These are phyloP conservation scores for Chaetomium olivaceum DNA, from an alignment of 2,329 filamentous ascomycete species.

Conservation along the genomic window DNA sequence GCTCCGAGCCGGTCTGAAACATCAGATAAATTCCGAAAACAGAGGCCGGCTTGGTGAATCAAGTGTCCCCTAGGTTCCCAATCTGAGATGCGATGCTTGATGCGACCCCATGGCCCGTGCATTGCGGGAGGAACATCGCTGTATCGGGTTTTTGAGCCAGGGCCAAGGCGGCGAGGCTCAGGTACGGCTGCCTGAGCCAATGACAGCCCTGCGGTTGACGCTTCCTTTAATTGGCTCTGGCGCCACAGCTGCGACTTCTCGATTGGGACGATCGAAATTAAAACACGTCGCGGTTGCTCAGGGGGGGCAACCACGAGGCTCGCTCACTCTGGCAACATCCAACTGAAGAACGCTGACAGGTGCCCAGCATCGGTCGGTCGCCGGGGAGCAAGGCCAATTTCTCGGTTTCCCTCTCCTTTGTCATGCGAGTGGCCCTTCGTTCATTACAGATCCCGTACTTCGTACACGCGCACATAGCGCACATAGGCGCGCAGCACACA, in stretches of 20 bases:
- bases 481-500: neutral
- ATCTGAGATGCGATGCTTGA: constrained; percentile 14
- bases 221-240: constrained; percentile 26
- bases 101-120: constrained; percentile 8
- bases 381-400: constrained; percentile 7
- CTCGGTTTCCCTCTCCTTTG: constrained; percentile 19
- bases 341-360: constrained; percentile 18
- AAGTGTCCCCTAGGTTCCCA: neutral
- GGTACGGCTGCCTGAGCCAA: constrained; percentile 30
- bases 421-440: constrained; percentile 20
- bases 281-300: constrained; percentile 27
- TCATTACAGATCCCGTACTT: constrained; percentile 18
- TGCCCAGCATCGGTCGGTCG: constrained; percentile 8
- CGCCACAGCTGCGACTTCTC: constrained; percentile 31
- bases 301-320: constrained; percentile 23
- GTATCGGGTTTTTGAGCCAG: neutral
- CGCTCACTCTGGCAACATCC: constrained; percentile 12
- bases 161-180: constrained; percentile 23
- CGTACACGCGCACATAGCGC: constrained; percentile 1
- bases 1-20: constrained; percentile 14
- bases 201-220: constrained; percentile 22
- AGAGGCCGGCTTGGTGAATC: neutral
- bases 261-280: constrained; percentile 34
- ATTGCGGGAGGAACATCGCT: constrained; percentile 7
- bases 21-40: constrained; percentile 8